Conservation (phyloP, 805 yeast genomes). For the Pichia exigua region DNA sequence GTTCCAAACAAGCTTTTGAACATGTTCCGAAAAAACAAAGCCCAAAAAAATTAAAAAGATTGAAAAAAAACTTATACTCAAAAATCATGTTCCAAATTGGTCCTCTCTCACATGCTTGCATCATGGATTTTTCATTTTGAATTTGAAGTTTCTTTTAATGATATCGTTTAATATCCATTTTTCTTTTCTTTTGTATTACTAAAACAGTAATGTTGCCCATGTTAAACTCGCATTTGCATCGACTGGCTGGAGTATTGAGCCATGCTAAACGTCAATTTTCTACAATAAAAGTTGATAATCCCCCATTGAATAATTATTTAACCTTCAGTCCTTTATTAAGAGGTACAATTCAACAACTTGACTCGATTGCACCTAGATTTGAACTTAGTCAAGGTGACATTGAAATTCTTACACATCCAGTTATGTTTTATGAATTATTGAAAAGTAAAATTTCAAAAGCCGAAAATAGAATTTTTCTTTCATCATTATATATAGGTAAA, state of each 20-base stretch:
- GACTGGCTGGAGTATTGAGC: slow-evolving; percentile 12
- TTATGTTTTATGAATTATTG: slow-evolving; percentile 59
- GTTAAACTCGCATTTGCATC: slow-evolving; percentile 4
- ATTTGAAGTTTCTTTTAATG: background rate
- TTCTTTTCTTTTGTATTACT: background rate
- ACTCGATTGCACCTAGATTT: slow-evolving; percentile 62
- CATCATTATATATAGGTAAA: slow-evolving; percentile 83
- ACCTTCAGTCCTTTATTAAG: slow-evolving; percentile 23
- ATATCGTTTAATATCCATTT: no score
- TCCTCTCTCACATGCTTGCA: background rate
- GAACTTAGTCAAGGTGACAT: slow-evolving; percentile 48
- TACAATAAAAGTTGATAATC: slow-evolving; percentile 22
- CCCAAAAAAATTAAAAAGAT: background rate
- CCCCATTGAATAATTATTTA: slow-evolving; percentile 17
- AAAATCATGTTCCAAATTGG: background rate
- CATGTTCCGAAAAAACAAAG: background rate
- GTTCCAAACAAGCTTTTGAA: background rate
- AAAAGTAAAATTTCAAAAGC: slow-evolving; percentile 58
- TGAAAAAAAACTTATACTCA: background rate
- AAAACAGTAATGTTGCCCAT: background rate
- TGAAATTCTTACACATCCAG: slow-evolving; percentile 57
- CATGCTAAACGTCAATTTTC: slow-evolving; percentile 18
- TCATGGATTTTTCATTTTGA: background rate
- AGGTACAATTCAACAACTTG: slow-evolving; percentile 40
- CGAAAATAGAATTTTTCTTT: slow-evolving; percentile 60